Conservation (phyloP, 805 yeast species). For the Hanseniaspora lachancei region DNA sequence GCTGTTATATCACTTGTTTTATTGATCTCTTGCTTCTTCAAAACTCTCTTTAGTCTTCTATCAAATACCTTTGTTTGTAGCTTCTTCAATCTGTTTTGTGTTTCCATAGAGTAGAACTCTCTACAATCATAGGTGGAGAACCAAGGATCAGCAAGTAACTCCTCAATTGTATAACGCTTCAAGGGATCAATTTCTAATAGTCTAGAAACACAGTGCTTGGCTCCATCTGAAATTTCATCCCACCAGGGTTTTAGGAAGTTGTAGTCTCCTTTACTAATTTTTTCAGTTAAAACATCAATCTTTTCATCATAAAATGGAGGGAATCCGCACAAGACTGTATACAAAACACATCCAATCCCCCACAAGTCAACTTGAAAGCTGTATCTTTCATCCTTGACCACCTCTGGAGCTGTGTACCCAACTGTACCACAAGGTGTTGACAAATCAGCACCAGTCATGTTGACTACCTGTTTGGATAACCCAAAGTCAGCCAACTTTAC, state of each 20-base stretch:
- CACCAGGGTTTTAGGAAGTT: conserved; percentile 77
- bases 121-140: conserved; percentile 25
- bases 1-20: conserved; percentile 8
- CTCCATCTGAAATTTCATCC: conserved; percentile 65
- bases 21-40: conserved; percentile 14
- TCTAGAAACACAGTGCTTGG: conserved; percentile 53
- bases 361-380: conserved; percentile 96
- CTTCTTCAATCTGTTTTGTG: neutral
- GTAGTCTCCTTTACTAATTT: conserved; percentile 59
- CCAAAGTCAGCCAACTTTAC: conserved; percentile 95
- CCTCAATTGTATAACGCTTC: conserved; percentile 53
- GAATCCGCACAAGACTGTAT: conserved; percentile 88
- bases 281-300: conserved; percentile 53
- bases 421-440: conserved; percentile 98
- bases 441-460: conserved; percentile 35
- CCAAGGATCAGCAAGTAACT: conserved; percentile 66
- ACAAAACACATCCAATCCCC: conserved; percentile 94
- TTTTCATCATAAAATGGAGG: conserved; percentile 84
- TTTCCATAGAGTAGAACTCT: conserved; percentile 7
- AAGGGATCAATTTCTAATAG: conserved; percentile 59
- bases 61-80: conserved; percentile 4
- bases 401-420: conserved; percentile 97
- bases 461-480: conserved; percentile 78
- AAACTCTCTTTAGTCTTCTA: conserved; percentile 7
- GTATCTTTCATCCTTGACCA: conserved; percentile 83